These are phyloP conservation scores for Pseudogymnoascus sp. DNA, from an alignment of 2,329 filamentous ascomycete species.

Conservation along the genomic window DNA sequence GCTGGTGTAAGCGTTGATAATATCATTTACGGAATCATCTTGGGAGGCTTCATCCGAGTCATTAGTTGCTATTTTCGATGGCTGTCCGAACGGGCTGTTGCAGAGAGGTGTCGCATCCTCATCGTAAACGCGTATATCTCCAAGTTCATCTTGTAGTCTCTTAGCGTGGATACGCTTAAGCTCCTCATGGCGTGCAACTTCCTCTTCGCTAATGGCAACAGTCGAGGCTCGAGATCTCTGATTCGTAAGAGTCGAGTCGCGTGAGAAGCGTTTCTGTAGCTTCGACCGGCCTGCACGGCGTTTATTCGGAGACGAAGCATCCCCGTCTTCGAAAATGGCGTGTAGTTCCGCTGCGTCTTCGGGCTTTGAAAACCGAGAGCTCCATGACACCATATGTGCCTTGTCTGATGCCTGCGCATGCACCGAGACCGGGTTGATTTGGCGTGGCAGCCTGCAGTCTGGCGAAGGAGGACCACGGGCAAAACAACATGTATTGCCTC, in stretches of 20 bases:
- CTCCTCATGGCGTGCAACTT: constrained; percentile 46
- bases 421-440: constrained; percentile 9
- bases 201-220: constrained; percentile 41
- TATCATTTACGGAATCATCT: constrained; percentile 11
- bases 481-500: constrained; percentile 19
- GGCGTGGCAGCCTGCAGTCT: constrained; percentile 21
- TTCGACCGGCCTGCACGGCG: constrained; percentile 39
- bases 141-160: constrained; percentile 50
- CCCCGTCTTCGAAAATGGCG: constrained; percentile 21
- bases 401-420: constrained; percentile 8
- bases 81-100: constrained; percentile 9
- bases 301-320: constrained; percentile 35
- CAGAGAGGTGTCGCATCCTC: constrained; percentile 27
- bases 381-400: constrained; percentile 11
- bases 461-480: constrained; percentile 24
- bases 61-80: not conserved
- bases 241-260: constrained; percentile 32
- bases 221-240: constrained; percentile 32
- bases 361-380: constrained; percentile 16
- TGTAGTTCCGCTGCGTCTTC: constrained; percentile 18
- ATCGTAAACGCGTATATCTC: constrained; percentile 36
- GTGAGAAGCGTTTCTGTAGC: constrained; percentile 36
- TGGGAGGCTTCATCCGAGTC: constrained; percentile 9
- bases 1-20: constrained; percentile 14
- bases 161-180: constrained; percentile 46